phyloP scores from a whole-genome alignment of 192 early-diverging fungal species.

The Thamnidium elegans region DNA sequence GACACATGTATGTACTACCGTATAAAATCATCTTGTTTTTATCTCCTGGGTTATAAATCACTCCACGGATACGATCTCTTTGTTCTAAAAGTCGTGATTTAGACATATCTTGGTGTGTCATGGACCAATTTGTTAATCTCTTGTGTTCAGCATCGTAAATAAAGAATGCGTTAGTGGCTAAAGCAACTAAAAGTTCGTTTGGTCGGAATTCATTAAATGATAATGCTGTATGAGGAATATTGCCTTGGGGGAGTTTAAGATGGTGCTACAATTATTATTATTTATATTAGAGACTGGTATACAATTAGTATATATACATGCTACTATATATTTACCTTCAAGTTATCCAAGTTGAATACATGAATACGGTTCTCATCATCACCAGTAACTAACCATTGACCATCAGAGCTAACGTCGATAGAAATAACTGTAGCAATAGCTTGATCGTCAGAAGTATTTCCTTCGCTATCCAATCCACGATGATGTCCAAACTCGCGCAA shows the following conservation, averaged over 20 bases:
- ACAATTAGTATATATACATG: too few relatives aligned
- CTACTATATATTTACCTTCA: constrained; percentile 50
- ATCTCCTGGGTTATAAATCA: constrained; percentile 64
- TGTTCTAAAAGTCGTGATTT: constrained; percentile 62
- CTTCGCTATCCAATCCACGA: constrained; percentile 43
- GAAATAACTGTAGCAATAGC: constrained; percentile 56
- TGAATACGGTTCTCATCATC: constrained; percentile 72
- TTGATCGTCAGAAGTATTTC: constrained; percentile 27
- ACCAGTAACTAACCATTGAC: constrained; percentile 77
- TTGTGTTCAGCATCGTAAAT: constrained; percentile 69
- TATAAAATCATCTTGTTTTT: constrained; percentile 65
- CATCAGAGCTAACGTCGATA: constrained; percentile 77
- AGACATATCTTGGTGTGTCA: constrained; percentile 60
- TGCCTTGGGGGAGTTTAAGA: constrained; percentile 58
- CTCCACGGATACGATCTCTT: constrained; percentile 71
- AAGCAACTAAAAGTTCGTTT: constrained; percentile 54
- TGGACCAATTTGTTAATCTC: constrained; percentile 82
- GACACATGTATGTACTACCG: constrained; percentile 67
- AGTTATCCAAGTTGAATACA: constrained; percentile 70
- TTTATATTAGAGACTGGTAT: too few relatives aligned
- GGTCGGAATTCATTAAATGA: constrained; percentile 61
- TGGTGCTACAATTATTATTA: constrained; percentile 50
- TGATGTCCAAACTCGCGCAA: constrained; percentile 68
- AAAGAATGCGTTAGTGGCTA: constrained; percentile 71
- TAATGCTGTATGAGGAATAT: constrained; percentile 62